phyloP scores from a whole-genome alignment of 139 green algal species.

The Chlorella sorokiniana region DNA sequence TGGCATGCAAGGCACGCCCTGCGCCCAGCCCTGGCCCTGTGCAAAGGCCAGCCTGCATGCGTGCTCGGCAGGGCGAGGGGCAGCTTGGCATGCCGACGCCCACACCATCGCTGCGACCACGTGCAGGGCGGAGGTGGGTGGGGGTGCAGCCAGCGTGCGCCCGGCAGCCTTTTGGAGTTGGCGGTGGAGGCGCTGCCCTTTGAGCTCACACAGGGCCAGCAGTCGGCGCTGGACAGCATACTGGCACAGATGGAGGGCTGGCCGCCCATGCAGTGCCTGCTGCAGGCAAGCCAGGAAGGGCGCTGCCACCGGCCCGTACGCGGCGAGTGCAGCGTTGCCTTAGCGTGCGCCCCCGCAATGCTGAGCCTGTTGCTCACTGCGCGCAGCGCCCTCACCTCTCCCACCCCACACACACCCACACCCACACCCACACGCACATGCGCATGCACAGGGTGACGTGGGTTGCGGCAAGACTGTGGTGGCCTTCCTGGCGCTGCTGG shows the following conservation, averaged over 20 bases:
- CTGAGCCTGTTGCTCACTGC: not conserved
- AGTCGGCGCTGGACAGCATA: slow-evolving; percentile 45
- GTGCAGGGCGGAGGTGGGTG: not conserved
- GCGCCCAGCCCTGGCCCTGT: no score
- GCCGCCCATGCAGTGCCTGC: slow-evolving; percentile 80
- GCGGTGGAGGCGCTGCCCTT: slow-evolving; percentile 48
- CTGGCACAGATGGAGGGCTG: slow-evolving; percentile 43
- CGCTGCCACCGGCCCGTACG: no score
- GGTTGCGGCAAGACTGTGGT: slow-evolving; percentile 95
- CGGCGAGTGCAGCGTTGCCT: no score
- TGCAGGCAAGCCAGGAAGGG: slow-evolving; percentile 59
- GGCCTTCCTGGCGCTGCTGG: slow-evolving; percentile 82
- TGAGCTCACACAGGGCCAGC: slow-evolving; percentile 60
- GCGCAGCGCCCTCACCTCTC: not conserved
- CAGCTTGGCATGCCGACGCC: no score
- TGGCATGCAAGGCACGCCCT: not conserved
- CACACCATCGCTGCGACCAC: not conserved
- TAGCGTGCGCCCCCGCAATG: not conserved
- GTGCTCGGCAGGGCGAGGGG: no score
- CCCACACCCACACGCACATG: not conserved
- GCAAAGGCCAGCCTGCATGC: no score
- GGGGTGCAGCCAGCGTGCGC: not conserved
- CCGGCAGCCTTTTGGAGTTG: slow-evolving; percentile 37
- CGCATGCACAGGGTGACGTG: slow-evolving; percentile 85
- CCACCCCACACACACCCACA: not conserved